These are phyloP conservation scores for Tylopilus felleus DNA, from an alignment of 768 basidiomycete species.

Conservation along the genomic window DNA sequence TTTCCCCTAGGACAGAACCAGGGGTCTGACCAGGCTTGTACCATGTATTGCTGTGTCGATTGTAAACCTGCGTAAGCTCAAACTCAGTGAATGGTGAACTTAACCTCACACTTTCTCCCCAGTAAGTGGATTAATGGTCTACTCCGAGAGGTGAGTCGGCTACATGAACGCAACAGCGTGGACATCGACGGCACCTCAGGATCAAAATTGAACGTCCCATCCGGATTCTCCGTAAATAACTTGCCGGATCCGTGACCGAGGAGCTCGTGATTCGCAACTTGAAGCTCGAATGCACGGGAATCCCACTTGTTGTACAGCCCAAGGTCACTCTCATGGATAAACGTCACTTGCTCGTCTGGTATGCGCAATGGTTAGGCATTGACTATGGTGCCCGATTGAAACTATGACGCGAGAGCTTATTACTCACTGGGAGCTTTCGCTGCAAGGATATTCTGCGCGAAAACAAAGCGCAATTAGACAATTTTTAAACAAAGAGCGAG, in stretches of 20 bases:
- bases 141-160: constrained; percentile 2
- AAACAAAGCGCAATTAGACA: neutral
- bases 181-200: constrained; percentile 47
- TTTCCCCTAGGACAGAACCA: constrained; percentile 78
- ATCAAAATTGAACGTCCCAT: constrained; percentile 83
- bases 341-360: constrained; percentile 73
- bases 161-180: neutral
- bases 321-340: constrained; percentile 77
- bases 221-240: constrained; percentile 68
- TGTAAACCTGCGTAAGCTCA: neutral
- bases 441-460: constrained; percentile 69
- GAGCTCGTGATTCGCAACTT: constrained; percentile 88
- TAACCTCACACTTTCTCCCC: constrained; percentile 62
- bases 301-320: constrained; percentile 78
- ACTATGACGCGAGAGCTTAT: neutral
- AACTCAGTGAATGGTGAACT: neutral
- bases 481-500: neutral
- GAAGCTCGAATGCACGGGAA: constrained; percentile 74
- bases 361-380: neutral
- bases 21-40: constrained; percentile 86
- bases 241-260: constrained; percentile 86
- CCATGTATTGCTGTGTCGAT: constrained; percentile 62
- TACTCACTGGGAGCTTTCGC: constrained; percentile 79
- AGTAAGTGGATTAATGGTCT: constrained; percentile 82
- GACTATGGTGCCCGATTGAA: neutral